phyloP scores from a whole-genome alignment of 371 early-diverging fungal species.

The Mucor sp. region DNA sequence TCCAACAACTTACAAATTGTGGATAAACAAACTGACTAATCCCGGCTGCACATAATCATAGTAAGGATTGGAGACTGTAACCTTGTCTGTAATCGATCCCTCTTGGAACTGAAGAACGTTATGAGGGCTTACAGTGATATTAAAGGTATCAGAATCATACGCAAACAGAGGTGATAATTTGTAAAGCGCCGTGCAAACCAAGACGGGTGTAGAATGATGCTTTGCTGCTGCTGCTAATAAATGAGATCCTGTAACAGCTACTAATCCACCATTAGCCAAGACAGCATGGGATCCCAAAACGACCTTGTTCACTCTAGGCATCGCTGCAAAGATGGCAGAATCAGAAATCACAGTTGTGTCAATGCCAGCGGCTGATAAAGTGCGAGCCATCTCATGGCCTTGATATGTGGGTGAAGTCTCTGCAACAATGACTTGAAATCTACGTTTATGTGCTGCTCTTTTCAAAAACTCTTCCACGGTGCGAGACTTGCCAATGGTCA shows the following conservation, averaged over 20 bases:
- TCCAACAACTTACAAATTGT: conserved; percentile 72
- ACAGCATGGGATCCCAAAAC: conserved; percentile 94
- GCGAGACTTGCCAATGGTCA: conserved; percentile 88
- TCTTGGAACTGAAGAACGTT: conserved; percentile 81
- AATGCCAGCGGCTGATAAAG: conserved; percentile 80
- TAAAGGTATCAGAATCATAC: conserved; percentile 84
- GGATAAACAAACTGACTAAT: conserved; percentile 86
- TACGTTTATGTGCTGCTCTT: conserved; percentile 81
- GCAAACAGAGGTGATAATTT: conserved; percentile 89
- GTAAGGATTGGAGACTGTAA: conserved; percentile 81
- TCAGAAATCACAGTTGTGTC: conserved; percentile 93
- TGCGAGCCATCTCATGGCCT: conserved; percentile 85
- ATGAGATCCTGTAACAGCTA: conserved; percentile 83
- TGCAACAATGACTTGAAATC: conserved; percentile 93
- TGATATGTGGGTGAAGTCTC: conserved; percentile 86
- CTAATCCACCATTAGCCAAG: conserved; percentile 91
- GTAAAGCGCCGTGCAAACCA: conserved; percentile 85
- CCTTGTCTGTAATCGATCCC: conserved; percentile 75
- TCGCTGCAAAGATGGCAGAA: conserved; percentile 93
- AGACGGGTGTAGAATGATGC: conserved; percentile 87
- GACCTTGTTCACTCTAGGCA: conserved; percentile 97
- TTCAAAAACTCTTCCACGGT: conserved; percentile 90
- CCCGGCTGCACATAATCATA: conserved; percentile 93
- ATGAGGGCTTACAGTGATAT: conserved; percentile 78
- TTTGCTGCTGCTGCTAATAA: conserved; percentile 90